A percentile compares a stretch with the other conserved stretches of the same genome.
These are phyloP conservation scores for Capsicum rhomboideum DNA, from an alignment of 257 asterid genomes.

Conservation along the genomic window DNA sequence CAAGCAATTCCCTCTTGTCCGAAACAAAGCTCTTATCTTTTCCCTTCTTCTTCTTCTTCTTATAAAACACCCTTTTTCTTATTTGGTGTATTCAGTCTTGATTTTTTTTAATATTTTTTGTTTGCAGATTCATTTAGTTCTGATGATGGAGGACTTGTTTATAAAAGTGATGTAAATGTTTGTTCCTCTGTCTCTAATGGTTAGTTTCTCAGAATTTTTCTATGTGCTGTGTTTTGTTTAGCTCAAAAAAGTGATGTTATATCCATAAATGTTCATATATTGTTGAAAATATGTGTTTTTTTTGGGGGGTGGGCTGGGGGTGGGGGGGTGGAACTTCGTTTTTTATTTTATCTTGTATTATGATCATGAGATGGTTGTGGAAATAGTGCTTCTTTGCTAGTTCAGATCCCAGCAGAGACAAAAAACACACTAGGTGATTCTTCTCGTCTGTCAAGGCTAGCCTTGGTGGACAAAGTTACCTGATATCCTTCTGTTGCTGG, in stretches of 20 bases:
- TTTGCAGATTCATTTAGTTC: slow-evolving; percentile 49
- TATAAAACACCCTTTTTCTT: not conserved
- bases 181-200: slow-evolving; percentile 70
- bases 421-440: too few relatives aligned
- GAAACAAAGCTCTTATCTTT: not conserved
- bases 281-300: not conserved
- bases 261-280: not conserved
- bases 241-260: not conserved
- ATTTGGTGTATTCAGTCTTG: not conserved
- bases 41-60: not conserved
- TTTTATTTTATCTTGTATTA: too few relatives aligned
- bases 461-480: too few relatives aligned
- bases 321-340: too few relatives aligned
- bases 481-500: too few relatives aligned
- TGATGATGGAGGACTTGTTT: slow-evolving; percentile 30
- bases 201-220: slow-evolving; percentile 21
- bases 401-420: too few relatives aligned
- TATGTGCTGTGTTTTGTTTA: not conserved
- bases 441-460: too few relatives aligned
- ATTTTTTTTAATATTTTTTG: not conserved
- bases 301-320: too few relatives aligned
- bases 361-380: too few relatives aligned
- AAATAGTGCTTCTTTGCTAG: not conserved
- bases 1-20: too few relatives aligned
- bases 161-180: slow-evolving; percentile 13